Conservation (phyloP, 2,329 filamentous ascomycete species). For the Pyrenophora graminea region DNA sequence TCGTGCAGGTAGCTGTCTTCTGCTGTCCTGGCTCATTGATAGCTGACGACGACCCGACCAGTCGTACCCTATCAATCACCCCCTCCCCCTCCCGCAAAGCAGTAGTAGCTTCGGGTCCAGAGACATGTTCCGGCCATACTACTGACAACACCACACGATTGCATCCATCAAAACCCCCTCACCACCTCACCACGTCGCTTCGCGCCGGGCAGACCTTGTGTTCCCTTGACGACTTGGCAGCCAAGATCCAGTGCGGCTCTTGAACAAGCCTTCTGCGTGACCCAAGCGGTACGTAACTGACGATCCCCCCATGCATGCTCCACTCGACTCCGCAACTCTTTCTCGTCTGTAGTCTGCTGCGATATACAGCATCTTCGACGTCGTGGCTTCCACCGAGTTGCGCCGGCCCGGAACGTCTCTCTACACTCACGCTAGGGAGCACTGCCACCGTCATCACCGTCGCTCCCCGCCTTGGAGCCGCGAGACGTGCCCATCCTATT, state of each 20-base stretch:
- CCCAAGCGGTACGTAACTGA: constrained; percentile 35
- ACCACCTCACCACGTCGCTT: not conserved
- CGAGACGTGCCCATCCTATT: constrained; percentile 16
- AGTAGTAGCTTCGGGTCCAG: no score
- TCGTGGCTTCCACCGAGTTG: constrained; percentile 12
- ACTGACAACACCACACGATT: no score
- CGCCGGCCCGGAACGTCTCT: constrained; percentile 16
- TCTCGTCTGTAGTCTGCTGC: constrained; percentile 2
- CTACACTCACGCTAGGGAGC: constrained; percentile 23
- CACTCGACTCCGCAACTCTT: not conserved
- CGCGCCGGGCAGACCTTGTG: constrained; percentile 14
- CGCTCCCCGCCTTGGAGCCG: constrained; percentile 29
- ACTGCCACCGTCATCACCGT: constrained; percentile 28
- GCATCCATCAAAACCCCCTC: not conserved
- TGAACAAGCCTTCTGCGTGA: constrained; percentile 27
- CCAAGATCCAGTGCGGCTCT: constrained; percentile 32
- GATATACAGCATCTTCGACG: constrained; percentile 7
- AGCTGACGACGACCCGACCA: no score
- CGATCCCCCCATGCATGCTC: constrained; percentile 13
- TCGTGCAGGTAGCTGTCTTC: no score
- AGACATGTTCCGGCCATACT: no score
- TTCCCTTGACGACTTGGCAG: constrained; percentile 32
- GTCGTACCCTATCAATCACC: no score
- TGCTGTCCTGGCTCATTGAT: no score
- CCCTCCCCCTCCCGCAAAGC: no score